These are phyloP conservation scores for Elasticomyces elasticus DNA, from an alignment of 495 filamentous ascomycete species.

Conservation along the genomic window DNA sequence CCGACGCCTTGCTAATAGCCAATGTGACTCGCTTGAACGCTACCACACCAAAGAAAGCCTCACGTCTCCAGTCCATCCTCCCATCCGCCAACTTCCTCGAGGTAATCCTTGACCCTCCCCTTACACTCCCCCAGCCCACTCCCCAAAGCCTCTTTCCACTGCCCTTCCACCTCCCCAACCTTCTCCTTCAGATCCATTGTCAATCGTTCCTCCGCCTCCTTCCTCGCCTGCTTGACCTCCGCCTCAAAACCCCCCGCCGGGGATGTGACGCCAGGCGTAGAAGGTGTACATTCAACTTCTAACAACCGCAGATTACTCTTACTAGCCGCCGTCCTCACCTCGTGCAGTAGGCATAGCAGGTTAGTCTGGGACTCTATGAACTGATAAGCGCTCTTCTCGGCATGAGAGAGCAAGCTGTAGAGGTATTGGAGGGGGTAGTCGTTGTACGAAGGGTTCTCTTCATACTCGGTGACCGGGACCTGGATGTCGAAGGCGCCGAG, in stretches of 20 bases:
- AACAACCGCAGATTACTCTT: conserved; percentile 46
- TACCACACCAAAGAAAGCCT: too few species aligned
- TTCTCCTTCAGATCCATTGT: conserved; percentile 89
- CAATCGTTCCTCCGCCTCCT: conserved; percentile 55
- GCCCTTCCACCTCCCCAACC: conserved; percentile 77
- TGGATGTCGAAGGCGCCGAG: conserved; percentile 37
- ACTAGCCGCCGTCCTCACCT: conserved; percentile 73
- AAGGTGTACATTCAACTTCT: conserved; percentile 47
- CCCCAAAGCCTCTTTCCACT: conserved; percentile 66
- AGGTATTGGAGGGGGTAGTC: conserved; percentile 80
- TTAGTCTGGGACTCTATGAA: conserved; percentile 95
- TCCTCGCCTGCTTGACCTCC: conserved; percentile 33
- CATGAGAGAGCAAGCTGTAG: conserved; percentile 68
- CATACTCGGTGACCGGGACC: conserved; percentile 66
- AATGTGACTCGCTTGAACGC: too few species aligned
- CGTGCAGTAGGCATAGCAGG: conserved; percentile 83
- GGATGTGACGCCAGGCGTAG: conserved; percentile 33
- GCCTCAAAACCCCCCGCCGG: conserved; percentile 40
- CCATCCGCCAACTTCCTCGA: conserved; percentile 31
- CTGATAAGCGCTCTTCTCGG: conserved; percentile 84
- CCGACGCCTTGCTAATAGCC: too few species aligned
- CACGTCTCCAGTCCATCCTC: conserved; percentile 34
- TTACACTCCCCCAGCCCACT: conserved; percentile 45
- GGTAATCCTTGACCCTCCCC: conserved; percentile 35
- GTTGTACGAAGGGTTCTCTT: conserved; percentile 74